Evolutionary conservation across 164 flowering plant genomes (phyloP).

Genomic region (Akebia trifoliata): DNA sequence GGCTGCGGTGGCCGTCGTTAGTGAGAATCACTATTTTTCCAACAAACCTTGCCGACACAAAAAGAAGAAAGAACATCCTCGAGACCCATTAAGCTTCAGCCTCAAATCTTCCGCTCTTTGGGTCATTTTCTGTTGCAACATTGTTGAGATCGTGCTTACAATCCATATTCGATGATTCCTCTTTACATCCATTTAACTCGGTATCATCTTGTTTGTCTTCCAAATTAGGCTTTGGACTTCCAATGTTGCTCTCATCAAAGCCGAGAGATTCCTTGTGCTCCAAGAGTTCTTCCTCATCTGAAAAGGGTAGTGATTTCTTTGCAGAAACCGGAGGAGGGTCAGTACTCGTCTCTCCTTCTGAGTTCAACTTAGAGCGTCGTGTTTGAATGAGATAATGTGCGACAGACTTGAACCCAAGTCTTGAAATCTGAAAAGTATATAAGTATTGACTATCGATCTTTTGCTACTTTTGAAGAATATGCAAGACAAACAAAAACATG

Average conservation of each 20-base stretch:
- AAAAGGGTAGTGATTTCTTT: conserved; percentile 55
- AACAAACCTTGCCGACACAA: conserved; percentile 6
- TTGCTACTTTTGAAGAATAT: not conserved
- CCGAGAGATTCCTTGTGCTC: conserved; percentile 9
- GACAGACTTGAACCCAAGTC: conserved; percentile 77
- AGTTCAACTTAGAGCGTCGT: conserved; percentile 21
- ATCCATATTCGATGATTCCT: conserved; percentile 5
- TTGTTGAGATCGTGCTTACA: conserved; percentile 3
- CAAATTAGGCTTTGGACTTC: conserved; percentile 5
- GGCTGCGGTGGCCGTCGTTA: not conserved
- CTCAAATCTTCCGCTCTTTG: conserved; percentile 12
- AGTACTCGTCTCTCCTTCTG: conserved; percentile 18
- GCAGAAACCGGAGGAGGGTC: conserved; percentile 30
- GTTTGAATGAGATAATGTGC: conserved; percentile 89
- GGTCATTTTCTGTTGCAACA: conserved; percentile 8
- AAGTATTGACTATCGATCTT: conserved; percentile 2
- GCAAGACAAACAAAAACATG: not conserved
- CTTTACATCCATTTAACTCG: conserved; percentile 17
- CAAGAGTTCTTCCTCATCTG: conserved; percentile 23
- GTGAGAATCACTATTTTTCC: not conserved
- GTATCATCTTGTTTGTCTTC: conserved; percentile 13
- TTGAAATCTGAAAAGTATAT: conserved; percentile 37
- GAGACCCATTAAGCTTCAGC: conserved; percentile 6
- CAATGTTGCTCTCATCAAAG: not conserved
- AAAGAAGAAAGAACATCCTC: conserved; percentile 8